Evolutionary conservation across 2,329 filamentous ascomycete species (phyloP).

Genomic region (Monilinia fructigena): DNA sequence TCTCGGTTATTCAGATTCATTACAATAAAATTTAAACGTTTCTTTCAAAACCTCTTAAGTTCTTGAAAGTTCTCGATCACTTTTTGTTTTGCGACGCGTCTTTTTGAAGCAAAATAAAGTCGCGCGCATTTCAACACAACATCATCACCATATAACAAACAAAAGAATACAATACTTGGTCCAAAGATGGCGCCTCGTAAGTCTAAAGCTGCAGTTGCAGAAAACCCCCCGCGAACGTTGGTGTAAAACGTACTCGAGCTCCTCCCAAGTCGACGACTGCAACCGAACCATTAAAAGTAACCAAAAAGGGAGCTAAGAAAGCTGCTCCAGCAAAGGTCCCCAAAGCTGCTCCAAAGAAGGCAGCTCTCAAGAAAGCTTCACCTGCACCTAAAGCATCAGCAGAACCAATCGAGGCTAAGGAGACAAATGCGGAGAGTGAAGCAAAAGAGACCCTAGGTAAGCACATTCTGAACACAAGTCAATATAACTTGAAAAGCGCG

Average conservation of each 20-base stretch:
- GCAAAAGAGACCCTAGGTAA: background rate
- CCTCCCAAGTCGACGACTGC: background rate
- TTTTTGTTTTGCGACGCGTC: background rate
- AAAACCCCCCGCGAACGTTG: constrained; percentile 3
- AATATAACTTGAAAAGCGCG: background rate
- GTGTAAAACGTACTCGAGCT: constrained; percentile 9
- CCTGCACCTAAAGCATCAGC: background rate
- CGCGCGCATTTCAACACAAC: background rate
- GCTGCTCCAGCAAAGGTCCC: background rate
- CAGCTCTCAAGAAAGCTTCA: background rate
- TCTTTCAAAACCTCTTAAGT: background rate
- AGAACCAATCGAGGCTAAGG: background rate
- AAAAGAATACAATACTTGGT: background rate
- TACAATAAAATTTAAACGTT: background rate
- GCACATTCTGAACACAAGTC: too few species aligned
- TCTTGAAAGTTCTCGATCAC: constrained; percentile 7
- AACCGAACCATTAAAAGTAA: background rate
- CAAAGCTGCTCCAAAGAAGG: background rate
- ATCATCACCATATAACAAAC: background rate
- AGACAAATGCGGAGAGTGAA: background rate
- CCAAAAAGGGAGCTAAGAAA: background rate
- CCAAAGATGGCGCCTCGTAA: constrained; percentile 3
- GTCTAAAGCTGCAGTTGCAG: background rate
- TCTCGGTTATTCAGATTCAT: background rate
- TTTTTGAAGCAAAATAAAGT: background rate